Percentiles rank a stretch among this genome's conserved stretches.
Evolutionary conservation across 2,329 filamentous ascomycete genomes (phyloP).

Genomic region (Xylariaceae sp.): DNA sequence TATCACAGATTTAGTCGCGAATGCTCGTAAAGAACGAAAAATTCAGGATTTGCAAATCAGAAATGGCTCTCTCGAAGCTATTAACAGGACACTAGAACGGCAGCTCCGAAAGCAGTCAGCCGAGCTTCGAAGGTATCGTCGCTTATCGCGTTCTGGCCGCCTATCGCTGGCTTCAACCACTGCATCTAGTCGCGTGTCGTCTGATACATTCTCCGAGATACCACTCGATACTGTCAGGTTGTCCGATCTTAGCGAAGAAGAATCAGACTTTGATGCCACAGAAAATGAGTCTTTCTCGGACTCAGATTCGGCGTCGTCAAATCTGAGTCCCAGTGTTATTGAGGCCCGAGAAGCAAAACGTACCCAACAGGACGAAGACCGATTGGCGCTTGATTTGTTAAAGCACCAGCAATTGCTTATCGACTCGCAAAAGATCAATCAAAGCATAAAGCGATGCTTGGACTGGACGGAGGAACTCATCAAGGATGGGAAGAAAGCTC

Average conservation of each 20-base stretch:
- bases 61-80: conserved; percentile 89
- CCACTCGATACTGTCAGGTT: conserved; percentile 43
- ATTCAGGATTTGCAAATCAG: conserved; percentile 95
- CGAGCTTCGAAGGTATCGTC: conserved; percentile 78
- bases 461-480: conserved; percentile 89
- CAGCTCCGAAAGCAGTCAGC: conserved; percentile 88
- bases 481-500: conserved; percentile 78
- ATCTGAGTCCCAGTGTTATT: conserved; percentile 37
- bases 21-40: conserved; percentile 86
- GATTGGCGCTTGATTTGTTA: conserved; percentile 77
- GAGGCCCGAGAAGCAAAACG: conserved; percentile 47
- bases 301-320: conserved; percentile 35
- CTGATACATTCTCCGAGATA: conserved; percentile 39
- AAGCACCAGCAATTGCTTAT: conserved; percentile 86
- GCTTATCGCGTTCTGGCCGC: conserved; percentile 77
- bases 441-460: conserved; percentile 84
- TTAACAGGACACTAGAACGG: conserved; percentile 87
- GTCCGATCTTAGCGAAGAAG: conserved; percentile 50
- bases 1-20: conserved; percentile 75
- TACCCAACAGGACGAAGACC: conserved; percentile 72
- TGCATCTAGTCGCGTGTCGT: conserved; percentile 41
- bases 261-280: conserved; percentile 36
- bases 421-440: conserved; percentile 92
- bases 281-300: conserved; percentile 50
- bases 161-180: conserved; percentile 57